Percentiles rank a stretch among this genome's conserved stretches.
These are phyloP conservation scores for Thoreauomyces humboldtii DNA, from an alignment of 192 early-diverging fungal species.

Conservation along the genomic window DNA sequence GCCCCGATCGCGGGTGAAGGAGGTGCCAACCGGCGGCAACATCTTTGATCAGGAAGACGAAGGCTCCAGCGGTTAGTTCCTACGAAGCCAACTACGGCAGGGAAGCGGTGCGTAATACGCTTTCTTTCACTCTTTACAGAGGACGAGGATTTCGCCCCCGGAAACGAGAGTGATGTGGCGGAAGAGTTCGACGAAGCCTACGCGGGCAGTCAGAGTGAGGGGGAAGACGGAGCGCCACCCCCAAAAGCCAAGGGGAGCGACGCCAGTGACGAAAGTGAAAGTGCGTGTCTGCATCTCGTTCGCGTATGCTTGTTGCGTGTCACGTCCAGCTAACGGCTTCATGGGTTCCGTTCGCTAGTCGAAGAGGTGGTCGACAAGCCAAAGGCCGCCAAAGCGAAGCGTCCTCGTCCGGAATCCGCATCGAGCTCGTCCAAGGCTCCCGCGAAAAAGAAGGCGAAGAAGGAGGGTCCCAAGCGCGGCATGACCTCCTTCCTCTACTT, in stretches of 20 bases:
- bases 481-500: conserved; percentile 86
- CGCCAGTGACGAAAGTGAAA: not conserved
- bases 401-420: no score
- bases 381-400: conserved; percentile 19
- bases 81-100: not conserved
- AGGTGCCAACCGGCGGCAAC: no score
- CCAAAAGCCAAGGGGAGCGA: not conserved
- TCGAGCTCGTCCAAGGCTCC: not conserved
- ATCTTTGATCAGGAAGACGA: conserved; percentile 36
- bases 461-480: conserved; percentile 78
- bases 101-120: no score
- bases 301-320: no score
- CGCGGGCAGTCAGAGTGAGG: conserved; percentile 31
- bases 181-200: conserved; percentile 48
- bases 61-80: conserved; percentile 32
- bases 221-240: conserved; percentile 26
- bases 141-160: conserved; percentile 89
- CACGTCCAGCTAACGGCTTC: no score
- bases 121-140: conserved; percentile 17
- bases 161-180: conserved; percentile 39
- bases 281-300: no score
- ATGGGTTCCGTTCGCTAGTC: no score
- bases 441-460: conserved; percentile 70
- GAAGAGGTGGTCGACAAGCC: no score
- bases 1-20: no score